These are phyloP conservation scores for Lipomyces sp. DNA, from an alignment of 805 yeast genomes.

Conservation along the genomic window DNA sequence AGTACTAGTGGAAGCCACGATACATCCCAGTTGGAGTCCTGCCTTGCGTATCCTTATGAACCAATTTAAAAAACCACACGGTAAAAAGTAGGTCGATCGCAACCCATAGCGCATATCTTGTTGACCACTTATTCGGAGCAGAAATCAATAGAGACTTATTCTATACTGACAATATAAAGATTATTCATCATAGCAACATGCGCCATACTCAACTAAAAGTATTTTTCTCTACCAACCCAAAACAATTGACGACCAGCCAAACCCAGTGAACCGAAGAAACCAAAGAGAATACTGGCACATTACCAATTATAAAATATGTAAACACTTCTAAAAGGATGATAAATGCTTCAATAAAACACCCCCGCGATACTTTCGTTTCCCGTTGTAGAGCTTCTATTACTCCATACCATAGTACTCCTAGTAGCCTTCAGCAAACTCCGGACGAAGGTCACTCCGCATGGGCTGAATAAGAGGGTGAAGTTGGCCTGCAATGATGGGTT, in stretches of 20 bases:
- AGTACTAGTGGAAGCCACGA: too few relatives aligned
- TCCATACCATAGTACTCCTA: conserved; percentile 35
- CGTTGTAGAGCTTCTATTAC: conserved; percentile 9
- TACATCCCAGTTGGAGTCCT: too few relatives aligned
- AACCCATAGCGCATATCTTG: too few relatives aligned
- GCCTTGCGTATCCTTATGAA: too few relatives aligned
- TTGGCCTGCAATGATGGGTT: conserved; percentile 50
- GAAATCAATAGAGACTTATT: background rate
- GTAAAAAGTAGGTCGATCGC: too few relatives aligned
- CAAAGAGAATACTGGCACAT: background rate
- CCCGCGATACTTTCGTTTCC: conserved; percentile 6
- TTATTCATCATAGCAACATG: conserved; percentile 2
- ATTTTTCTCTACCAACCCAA: conserved; percentile 33
- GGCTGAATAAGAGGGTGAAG: conserved; percentile 86
- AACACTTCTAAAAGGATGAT: conserved; percentile 19
- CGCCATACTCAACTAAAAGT: conserved; percentile 10
- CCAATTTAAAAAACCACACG: too few relatives aligned
- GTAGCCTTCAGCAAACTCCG: conserved; percentile 59
- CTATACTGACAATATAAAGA: background rate
- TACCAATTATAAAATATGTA: background rate
- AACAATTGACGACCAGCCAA: background rate
- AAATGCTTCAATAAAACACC: conserved; percentile 21
- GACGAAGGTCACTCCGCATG: conserved; percentile 82
- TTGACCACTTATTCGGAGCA: too few relatives aligned
- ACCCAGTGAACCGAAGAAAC: conserved; percentile 23